These are phyloP conservation scores for Penicillium sp. DNA, from an alignment of 2,329 filamentous ascomycete species.

Conservation along the genomic window DNA sequence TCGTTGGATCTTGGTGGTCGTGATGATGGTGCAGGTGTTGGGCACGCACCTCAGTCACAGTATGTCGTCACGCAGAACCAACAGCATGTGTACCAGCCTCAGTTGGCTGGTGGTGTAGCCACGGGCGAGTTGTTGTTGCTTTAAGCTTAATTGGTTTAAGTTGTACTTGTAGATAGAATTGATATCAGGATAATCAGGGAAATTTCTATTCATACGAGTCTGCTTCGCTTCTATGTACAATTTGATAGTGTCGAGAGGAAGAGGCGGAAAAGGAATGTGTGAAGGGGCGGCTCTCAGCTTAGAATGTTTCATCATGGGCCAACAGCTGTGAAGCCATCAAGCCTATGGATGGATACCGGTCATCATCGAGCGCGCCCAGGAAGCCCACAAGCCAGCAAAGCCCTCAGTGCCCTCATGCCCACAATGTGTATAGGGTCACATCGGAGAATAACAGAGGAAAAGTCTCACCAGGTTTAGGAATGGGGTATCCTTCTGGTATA, in stretches of 20 bases:
- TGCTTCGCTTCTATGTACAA: not conserved
- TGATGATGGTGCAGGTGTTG: slow-evolving; percentile 60
- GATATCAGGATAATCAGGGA: slow-evolving; percentile 6
- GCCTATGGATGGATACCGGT: no score
- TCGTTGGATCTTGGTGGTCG: slow-evolving; percentile 63
- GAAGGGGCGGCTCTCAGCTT: no score
- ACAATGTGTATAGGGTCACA: no score
- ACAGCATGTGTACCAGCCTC: slow-evolving; percentile 68
- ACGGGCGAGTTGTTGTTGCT: slow-evolving; percentile 69
- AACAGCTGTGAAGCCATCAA: no score
- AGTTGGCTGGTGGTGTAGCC: slow-evolving; percentile 56
- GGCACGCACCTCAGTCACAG: slow-evolving; percentile 46
- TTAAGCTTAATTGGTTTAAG: slow-evolving; percentile 32
- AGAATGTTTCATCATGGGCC: no score
- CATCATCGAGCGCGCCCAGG: no score
- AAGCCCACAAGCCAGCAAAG: no score
- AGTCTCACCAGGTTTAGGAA: no score
- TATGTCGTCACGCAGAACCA: slow-evolving; percentile 77
- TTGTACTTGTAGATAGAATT: slow-evolving; percentile 17
- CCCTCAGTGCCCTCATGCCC: no score
- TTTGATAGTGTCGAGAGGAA: not conserved
- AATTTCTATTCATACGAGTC: not conserved
- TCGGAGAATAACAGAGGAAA: no score
- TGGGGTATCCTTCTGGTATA: no score
- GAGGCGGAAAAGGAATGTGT: no score